Evolutionary conservation across 176 grass and related monocot species (phyloP).

Genomic region (Oryza rufipogon): DNA sequence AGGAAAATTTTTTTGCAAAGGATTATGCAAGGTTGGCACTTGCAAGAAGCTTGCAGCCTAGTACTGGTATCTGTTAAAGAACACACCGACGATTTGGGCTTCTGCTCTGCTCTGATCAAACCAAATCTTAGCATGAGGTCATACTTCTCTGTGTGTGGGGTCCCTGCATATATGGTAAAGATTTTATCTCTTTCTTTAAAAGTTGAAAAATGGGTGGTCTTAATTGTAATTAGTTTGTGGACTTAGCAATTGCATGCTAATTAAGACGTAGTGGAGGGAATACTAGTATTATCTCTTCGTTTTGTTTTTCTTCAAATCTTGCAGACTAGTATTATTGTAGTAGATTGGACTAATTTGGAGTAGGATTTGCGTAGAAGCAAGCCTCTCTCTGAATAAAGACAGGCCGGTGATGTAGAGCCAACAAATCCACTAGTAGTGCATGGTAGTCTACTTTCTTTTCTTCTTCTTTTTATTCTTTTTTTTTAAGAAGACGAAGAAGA

Average conservation of each 20-base stretch:
- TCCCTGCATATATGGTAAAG: neutral
- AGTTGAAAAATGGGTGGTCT: neutral
- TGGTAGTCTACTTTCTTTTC: neutral
- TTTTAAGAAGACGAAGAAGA: neutral
- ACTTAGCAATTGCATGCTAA: neutral
- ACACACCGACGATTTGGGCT: neutral
- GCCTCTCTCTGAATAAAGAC: neutral
- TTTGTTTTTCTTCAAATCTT: neutral
- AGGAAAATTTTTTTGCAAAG: neutral
- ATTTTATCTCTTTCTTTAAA: neutral
- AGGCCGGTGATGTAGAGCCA: neutral
- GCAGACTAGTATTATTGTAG: neutral
- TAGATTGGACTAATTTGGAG: constrained; percentile 1
- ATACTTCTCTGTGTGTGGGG: neutral
- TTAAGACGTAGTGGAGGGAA: neutral
- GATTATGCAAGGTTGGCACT: neutral
- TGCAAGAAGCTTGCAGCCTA: neutral
- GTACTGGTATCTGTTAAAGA: neutral
- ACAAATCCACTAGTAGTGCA: constrained; percentile 6
- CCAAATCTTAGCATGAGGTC: neutral
- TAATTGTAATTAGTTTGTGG: neutral
- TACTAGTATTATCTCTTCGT: neutral
- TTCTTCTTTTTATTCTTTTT: neutral
- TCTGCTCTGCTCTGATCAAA: constrained; percentile 1
- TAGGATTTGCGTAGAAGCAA: constrained; percentile 45